Base-by-base conservation (phyloP, 1,139 yeast species). In the Candida mesenterica region DNA sequence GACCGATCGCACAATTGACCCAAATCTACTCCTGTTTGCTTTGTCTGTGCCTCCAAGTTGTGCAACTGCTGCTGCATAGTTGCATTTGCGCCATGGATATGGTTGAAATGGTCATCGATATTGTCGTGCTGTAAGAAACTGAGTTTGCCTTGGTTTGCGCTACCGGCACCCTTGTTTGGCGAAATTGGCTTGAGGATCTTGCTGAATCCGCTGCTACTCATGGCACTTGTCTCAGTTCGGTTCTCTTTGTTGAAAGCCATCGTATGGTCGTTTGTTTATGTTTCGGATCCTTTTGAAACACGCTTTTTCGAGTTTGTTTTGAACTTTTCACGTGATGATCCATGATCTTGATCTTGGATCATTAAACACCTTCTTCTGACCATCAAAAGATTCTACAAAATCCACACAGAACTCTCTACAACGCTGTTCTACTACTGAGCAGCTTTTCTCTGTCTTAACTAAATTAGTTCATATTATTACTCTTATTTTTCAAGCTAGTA, bases 1-100 rank as follows among this genome's bases (percentile, higher is more conserved):
- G 64, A 69, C 29, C 74, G 45, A 31, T 65, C 71, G 15, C 56
- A 59, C 33, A 68, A 53, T 41, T 68, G 69, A 2, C 55, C 62
- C 37, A 68, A 49, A 43, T 68, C 75, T 4, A 60, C 45, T 29
- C 55, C 41, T 10, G 57, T 62, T 40, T 68, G 74, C 30, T 57
- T 61, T 1, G 70, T 57, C 32, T 55, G 62, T 3, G 50, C 44
- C 43, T 67, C 72, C 13, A 68, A 47, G 28, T 52, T 49, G 35
- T 53, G 47, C 31, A 68, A 43, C 38, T 59, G 70, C 27, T 52
- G 55, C 37, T 55, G 62, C 15, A 66, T 53, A 24, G 50, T 55
- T 24, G 53, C 52, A 20, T 62, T 59, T 15, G 59, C 50, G 17
- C 39, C 45, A 39, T 61, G 65, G 14, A 62, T 50, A 24, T 50